These are phyloP conservation scores for Pleurostoma richardsiae DNA, from an alignment of 2,329 filamentous ascomycete species.

Conservation along the genomic window DNA sequence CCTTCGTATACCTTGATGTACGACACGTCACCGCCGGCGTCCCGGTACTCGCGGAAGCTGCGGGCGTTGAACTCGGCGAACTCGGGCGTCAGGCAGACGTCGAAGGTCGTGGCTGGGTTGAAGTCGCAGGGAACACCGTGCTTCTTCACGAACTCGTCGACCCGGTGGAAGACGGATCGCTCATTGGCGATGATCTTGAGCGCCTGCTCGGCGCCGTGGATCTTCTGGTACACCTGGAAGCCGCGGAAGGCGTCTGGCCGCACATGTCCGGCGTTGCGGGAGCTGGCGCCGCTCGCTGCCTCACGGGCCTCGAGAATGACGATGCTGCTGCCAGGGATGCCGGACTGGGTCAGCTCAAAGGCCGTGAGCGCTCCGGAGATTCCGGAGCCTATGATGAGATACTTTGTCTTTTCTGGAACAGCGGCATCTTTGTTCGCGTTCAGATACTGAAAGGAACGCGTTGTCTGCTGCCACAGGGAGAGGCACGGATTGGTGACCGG, in stretches of 20 bases:
- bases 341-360: constrained; percentile 29
- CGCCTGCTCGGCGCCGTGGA: constrained; percentile 36
- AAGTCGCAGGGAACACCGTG: constrained; percentile 39
- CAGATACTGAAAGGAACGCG: constrained; percentile 33
- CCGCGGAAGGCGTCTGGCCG: constrained; percentile 41
- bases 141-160: constrained; percentile 33
- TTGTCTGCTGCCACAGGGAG: constrained; percentile 36
- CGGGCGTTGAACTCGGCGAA: constrained; percentile 37
- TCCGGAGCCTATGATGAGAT: constrained; percentile 35
- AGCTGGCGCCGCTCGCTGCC: constrained; percentile 35
- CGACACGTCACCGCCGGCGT: constrained; percentile 36
- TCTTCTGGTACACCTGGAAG: constrained; percentile 33
- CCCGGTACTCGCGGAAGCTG: constrained; percentile 28
- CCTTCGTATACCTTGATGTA: constrained; percentile 32
- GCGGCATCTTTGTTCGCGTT: constrained; percentile 25
- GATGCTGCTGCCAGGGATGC: constrained; percentile 24
- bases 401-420: constrained; percentile 22
- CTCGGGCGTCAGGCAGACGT: constrained; percentile 40
- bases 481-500: constrained; percentile 9
- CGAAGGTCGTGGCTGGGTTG: constrained; percentile 37
- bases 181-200: constrained; percentile 40
- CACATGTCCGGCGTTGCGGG: constrained; percentile 38
- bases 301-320: constrained; percentile 37
- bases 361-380: constrained; percentile 33
- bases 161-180: constrained; percentile 26